Evolutionary conservation across 2,329 filamentous ascomycete genomes (phyloP).

Genomic region (Xylariaceae sp.): DNA sequence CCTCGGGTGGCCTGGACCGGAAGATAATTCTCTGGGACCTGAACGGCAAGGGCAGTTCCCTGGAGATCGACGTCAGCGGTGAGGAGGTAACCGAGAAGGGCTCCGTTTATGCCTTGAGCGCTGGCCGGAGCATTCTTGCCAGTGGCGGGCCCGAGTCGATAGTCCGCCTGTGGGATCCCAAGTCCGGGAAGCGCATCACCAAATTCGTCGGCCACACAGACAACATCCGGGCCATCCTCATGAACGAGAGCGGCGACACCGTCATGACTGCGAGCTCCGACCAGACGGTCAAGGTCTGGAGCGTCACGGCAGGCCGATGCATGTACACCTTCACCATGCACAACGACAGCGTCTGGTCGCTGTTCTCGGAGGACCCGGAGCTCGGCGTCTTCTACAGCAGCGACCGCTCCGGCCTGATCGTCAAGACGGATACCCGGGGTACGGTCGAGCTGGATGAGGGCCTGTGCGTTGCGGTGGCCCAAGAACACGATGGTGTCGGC

Average conservation of each 20-base stretch:
- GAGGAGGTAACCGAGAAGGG: conserved; percentile 85
- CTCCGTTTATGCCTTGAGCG: conserved; percentile 85
- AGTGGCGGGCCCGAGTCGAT: conserved; percentile 92
- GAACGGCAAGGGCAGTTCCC: conserved; percentile 73
- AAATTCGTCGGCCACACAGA: conserved; percentile 97
- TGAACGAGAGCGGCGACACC: conserved; percentile 81
- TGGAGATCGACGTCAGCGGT: conserved; percentile 78
- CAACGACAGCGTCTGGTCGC: conserved; percentile 94
- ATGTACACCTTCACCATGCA: conserved; percentile 99
- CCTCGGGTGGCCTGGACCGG: conserved; percentile 86
- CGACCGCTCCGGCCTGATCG: conserved; percentile 86
- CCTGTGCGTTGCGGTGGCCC: conserved; percentile 79
- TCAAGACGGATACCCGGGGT: conserved; percentile 83
- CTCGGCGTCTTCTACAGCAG: conserved; percentile 90
- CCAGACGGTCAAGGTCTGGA: conserved; percentile 97
- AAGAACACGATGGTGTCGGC: conserved; percentile 79
- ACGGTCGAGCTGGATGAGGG: conserved; percentile 74
- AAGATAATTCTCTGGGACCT: conserved; percentile 93
- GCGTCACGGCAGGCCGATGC: conserved; percentile 86
- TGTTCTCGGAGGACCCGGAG: conserved; percentile 81
- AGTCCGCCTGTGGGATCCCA: conserved; percentile 85
- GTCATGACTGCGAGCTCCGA: conserved; percentile 93
- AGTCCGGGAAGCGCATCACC: conserved; percentile 81
- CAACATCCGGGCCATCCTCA: conserved; percentile 83
- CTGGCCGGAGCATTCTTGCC: conserved; percentile 72